Evolutionary conservation across 2,329 filamentous ascomycete species (phyloP).

Genomic region (Chaetothyriales sp.): DNA sequence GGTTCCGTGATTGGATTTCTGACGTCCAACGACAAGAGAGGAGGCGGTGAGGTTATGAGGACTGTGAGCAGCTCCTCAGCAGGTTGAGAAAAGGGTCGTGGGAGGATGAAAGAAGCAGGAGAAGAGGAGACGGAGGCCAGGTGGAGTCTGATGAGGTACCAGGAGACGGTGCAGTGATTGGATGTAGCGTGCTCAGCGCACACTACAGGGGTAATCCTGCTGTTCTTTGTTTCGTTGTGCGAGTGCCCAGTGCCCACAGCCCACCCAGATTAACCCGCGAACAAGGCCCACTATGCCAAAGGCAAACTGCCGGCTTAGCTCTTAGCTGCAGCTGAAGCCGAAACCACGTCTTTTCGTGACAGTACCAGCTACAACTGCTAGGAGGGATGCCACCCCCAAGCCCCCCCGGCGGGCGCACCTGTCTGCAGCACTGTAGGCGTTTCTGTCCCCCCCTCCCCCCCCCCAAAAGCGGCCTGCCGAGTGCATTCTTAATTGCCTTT

Average conservation of each 20-base stretch:
- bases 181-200: background rate
- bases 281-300: background rate
- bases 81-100: background rate
- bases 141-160: background rate
- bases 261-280: background rate
- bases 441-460: no score
- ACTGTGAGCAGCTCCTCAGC: background rate
- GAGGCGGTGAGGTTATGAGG: constrained; percentile 6
- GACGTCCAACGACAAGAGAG: constrained; percentile 12
- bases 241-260: background rate
- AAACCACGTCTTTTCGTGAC: background rate
- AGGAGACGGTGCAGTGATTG: background rate
- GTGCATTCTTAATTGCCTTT: background rate
- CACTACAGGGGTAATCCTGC: background rate
- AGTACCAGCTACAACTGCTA: background rate
- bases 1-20: constrained; percentile 15
- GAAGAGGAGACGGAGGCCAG: background rate
- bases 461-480: background rate
- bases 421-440: background rate
- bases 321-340: background rate
- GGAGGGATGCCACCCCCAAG: background rate
- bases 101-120: background rate
- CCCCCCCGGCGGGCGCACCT: background rate
- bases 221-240: background rate
- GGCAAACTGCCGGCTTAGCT: background rate